These are phyloP conservation scores for Lolium multiflorum DNA, from an alignment of 176 grass and related monocot species.

Conservation along the genomic window DNA sequence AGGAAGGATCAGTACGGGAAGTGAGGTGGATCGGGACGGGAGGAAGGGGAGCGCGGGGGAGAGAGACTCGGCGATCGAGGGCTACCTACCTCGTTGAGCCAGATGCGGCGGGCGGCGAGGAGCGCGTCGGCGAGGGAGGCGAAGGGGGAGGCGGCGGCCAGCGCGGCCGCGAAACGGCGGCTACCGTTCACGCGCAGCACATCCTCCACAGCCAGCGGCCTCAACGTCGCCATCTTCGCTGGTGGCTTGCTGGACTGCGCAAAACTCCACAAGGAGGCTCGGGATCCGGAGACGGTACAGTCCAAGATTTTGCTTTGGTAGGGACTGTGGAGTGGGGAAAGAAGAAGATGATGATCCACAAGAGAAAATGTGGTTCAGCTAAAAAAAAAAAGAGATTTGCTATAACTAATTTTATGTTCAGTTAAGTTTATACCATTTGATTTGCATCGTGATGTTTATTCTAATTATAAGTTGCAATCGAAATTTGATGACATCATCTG, in stretches of 20 bases:
- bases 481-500: no score
- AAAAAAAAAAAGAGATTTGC: no score
- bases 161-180: constrained; percentile 68
- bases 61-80: not conserved
- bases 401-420: no score
- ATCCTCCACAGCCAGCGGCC: constrained; percentile 54
- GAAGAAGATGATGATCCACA: not conserved
- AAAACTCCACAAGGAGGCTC: not conserved
- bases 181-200: constrained; percentile 69
- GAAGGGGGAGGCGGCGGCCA: constrained; percentile 77
- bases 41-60: not conserved
- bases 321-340: not conserved
- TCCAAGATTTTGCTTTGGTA: constrained; percentile 2
- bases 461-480: no score
- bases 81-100: constrained; percentile 72
- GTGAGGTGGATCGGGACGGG: not conserved
- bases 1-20: constrained; percentile 21
- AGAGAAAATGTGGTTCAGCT: not conserved
- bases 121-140: constrained; percentile 63
- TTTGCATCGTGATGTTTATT: no score
- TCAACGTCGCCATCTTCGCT: constrained; percentile 35
- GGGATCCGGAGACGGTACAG: constrained; percentile 13
- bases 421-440: no score
- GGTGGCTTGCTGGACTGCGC: not conserved
- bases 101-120: constrained; percentile 78